Evolutionary conservation across 1,284 basidiomycete genomes (phyloP).

Genomic region (Pyrrhoderma lamaoense): DNA sequence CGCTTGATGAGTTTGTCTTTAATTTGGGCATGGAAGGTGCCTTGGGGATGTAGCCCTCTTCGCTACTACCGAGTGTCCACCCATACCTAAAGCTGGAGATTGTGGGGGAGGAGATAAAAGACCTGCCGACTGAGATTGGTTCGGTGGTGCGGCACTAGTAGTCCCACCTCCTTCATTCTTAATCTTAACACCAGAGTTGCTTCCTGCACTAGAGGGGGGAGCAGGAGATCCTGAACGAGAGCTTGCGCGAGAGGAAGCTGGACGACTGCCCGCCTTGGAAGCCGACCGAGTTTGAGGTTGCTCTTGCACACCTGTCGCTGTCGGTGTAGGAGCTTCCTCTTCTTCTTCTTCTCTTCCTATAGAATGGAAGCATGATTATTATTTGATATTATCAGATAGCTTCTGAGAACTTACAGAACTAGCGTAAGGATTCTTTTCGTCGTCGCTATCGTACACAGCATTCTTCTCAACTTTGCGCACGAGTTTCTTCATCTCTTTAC

Average conservation of each 20-base stretch:
- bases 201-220: constrained; percentile 6
- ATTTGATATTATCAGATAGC: neutral
- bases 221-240: constrained; percentile 14
- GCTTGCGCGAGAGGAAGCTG: constrained; percentile 9
- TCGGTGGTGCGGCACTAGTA: too few species aligned
- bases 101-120: constrained; percentile 22
- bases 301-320: constrained; percentile 47
- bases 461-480: constrained; percentile 69
- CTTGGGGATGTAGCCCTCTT: constrained; percentile 78
- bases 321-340: constrained; percentile 43
- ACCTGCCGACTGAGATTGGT: too few species aligned
- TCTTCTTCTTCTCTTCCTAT: constrained; percentile 55
- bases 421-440: constrained; percentile 75
- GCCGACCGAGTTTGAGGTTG: constrained; percentile 20
- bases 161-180: constrained; percentile 6
- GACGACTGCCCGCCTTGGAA: constrained; percentile 6
- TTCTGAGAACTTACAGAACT: constrained; percentile 57
- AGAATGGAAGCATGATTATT: constrained; percentile 18
- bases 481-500: constrained; percentile 71
- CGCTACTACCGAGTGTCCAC: constrained; percentile 71
- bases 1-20: constrained; percentile 31
- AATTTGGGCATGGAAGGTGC: constrained; percentile 38
- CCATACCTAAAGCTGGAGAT: constrained; percentile 40
- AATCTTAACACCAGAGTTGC: constrained; percentile 2
- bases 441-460: constrained; percentile 71